Evolutionary conservation across 1,139 yeast genomes (phyloP).

Genomic region (Suhomyces chickasaworum): DNA sequence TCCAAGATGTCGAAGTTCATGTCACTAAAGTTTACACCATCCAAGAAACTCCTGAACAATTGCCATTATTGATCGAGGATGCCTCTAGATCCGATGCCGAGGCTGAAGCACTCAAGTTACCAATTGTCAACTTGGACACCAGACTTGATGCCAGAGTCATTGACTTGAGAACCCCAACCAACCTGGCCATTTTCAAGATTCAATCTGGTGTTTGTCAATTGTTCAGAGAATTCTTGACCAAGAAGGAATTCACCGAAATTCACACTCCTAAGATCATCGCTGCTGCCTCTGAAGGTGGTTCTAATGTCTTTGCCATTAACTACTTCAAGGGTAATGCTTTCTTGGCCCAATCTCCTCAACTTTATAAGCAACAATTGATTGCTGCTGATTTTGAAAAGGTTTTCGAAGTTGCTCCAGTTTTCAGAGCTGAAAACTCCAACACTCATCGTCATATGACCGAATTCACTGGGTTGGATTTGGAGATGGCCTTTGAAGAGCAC

Average conservation of each 20-base stretch:
- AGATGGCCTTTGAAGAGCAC: conserved; percentile 97
- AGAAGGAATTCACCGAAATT: conserved; percentile 76
- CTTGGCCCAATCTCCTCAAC: conserved; percentile 97
- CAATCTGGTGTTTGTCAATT: conserved; percentile 86
- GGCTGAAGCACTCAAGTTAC: conserved; percentile 89
- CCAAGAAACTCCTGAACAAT: conserved; percentile 86
- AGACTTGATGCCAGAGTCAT: conserved; percentile 93
- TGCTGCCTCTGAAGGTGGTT: conserved; percentile 97
- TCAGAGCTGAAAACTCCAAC: conserved; percentile 98
- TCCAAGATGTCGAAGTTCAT: conserved; percentile 86
- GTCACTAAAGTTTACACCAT: conserved; percentile 73
- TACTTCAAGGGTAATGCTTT: conserved; percentile 93
- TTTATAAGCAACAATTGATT: conserved; percentile 95
- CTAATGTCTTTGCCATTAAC: conserved; percentile 89
- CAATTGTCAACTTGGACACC: conserved; percentile 94
- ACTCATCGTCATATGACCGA: conserved; percentile 99
- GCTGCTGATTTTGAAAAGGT: conserved; percentile 97
- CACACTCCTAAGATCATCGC: conserved; percentile 96
- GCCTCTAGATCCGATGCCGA: conserved; percentile 94
- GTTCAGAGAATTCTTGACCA: conserved; percentile 82
- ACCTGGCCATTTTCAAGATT: conserved; percentile 94
- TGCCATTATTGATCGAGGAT: conserved; percentile 94
- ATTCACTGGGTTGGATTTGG: conserved; percentile 95
- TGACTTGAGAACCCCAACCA: conserved; percentile 94
- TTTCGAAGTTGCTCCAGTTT: conserved; percentile 95